These are phyloP conservation scores for Amanita exitialis DNA, from an alignment of 768 basidiomycete genomes.

Conservation along the genomic window DNA sequence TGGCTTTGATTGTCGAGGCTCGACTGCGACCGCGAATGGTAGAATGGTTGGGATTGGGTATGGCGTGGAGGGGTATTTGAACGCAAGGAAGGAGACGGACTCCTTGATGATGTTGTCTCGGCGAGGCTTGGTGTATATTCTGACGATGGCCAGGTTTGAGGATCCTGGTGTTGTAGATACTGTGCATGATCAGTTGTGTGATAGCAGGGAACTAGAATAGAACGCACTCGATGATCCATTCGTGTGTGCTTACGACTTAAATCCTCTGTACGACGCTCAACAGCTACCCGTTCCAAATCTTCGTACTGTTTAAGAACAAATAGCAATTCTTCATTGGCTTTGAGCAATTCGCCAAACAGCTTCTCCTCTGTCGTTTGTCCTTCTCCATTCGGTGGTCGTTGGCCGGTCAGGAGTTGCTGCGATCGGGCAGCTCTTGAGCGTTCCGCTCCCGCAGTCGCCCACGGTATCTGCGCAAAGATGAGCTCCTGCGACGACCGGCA, in stretches of 20 bases:
- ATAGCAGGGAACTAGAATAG: neutral
- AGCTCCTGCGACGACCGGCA: conserved; percentile 79
- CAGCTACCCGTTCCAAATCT: conserved; percentile 61
- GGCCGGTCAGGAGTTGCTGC: conserved; percentile 18
- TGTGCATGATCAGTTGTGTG: conserved; percentile 6
- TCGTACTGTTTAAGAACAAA: conserved; percentile 67
- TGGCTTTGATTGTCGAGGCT: conserved; percentile 13
- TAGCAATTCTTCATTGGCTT: conserved; percentile 61
- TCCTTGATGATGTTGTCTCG: conserved; percentile 29
- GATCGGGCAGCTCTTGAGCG: conserved; percentile 39
- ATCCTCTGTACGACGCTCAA: conserved; percentile 56
- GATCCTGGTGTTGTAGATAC: conserved; percentile 26
- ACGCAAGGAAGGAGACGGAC: conserved; percentile 30
- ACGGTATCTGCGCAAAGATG: conserved; percentile 79
- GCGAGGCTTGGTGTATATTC: conserved; percentile 11
- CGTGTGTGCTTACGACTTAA: conserved; percentile 58
- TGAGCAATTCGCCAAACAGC: conserved; percentile 62
- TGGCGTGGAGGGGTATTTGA: conserved; percentile 28
- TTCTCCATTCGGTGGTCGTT: conserved; percentile 12
- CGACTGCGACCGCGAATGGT: conserved; percentile 6
- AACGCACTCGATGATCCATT: conserved; percentile 56
- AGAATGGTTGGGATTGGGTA: conserved; percentile 10
- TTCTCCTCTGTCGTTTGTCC: conserved; percentile 57
- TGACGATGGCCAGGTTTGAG: conserved; percentile 11
- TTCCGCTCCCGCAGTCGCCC: conserved; percentile 80